Conservation (phyloP, 2,329 filamentous ascomycete species). For the Hymenoscyphus albidus region DNA sequence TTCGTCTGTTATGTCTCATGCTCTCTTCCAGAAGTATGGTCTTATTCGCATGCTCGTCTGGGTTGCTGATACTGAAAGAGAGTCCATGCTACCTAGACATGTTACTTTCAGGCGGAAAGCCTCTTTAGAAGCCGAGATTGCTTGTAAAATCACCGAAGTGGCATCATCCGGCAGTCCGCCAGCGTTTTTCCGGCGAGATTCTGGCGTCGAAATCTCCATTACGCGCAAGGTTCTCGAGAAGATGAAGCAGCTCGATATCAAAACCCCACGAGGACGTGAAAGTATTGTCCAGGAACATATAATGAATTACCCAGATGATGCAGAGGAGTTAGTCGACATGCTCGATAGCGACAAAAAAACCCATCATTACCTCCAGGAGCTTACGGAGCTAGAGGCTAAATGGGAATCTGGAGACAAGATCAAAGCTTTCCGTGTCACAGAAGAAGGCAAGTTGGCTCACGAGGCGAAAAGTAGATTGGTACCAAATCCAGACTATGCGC, state of each 20-base stretch:
- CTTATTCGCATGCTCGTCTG: slow-evolving; percentile 76
- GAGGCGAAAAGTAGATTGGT: no score
- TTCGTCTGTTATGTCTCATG: slow-evolving; percentile 51
- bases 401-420: slow-evolving; percentile 11
- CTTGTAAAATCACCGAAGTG: slow-evolving; percentile 58
- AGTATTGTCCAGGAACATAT: slow-evolving; percentile 21
- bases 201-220: slow-evolving; percentile 47
- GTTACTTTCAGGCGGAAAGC: slow-evolving; percentile 53
- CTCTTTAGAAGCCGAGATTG: slow-evolving; percentile 56
- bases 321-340: background rate
- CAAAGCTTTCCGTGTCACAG: background rate
- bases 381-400: slow-evolving; percentile 13
- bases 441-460: no score
- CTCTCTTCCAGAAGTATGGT: slow-evolving; percentile 70
- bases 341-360: background rate
- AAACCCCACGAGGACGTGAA: background rate
- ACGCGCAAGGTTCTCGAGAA: slow-evolving; percentile 38
- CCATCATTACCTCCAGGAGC: slow-evolving; percentile 5
- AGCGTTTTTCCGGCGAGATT: slow-evolving; percentile 38
- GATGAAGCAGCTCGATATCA: slow-evolving; percentile 40
- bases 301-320: background rate
- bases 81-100: slow-evolving; percentile 55
- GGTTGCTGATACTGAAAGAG: slow-evolving; percentile 58
- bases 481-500: background rate
- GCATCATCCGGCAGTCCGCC: slow-evolving; percentile 37